phyloP scores from a whole-genome alignment of 78 protist species.

The Dictyostelium purpureum region DNA sequence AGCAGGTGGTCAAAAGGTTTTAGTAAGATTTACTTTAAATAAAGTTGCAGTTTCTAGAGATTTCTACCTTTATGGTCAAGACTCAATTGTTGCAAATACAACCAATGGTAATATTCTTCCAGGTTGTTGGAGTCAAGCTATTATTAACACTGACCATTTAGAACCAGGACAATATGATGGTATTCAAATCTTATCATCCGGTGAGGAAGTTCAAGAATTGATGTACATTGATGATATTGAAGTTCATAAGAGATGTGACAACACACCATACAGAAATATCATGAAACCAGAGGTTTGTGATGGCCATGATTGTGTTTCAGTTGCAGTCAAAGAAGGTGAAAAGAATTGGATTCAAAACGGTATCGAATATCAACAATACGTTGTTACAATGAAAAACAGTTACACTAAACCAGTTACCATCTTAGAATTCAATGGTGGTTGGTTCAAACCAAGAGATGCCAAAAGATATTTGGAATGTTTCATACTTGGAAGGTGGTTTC shows the following conservation, averaged over 20 bases:
- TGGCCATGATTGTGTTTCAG: neutral
- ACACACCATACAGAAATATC: neutral
- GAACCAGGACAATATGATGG: conserved; percentile 67
- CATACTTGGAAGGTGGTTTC: neutral
- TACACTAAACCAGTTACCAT: neutral
- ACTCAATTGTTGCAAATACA: neutral
- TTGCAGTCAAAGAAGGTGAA: neutral
- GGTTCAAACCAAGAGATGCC: conserved; percentile 14
- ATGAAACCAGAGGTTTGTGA: neutral
- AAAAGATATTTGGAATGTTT: conserved; percentile 43
- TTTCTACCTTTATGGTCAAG: neutral
- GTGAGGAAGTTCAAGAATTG: neutral
- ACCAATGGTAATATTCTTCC: conserved; percentile 1
- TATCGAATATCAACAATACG: conserved; percentile 28
- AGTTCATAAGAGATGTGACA: conserved; percentile 22
- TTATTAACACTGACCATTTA: neutral
- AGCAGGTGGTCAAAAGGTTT: conserved; percentile 23
- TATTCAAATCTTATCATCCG: conserved; percentile 12
- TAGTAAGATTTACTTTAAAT: conserved; percentile 10
- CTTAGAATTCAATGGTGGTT: neutral
- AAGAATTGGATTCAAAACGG: conserved; percentile 8
- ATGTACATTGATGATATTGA: conserved; percentile 45
- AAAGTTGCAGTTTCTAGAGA: conserved; percentile 48
- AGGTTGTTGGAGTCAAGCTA: conserved; percentile 24
- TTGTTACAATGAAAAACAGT: conserved; percentile 18